These are phyloP conservation scores for Nyssa sinensis DNA, from an alignment of 148 eudicot species.

Conservation along the genomic window DNA sequence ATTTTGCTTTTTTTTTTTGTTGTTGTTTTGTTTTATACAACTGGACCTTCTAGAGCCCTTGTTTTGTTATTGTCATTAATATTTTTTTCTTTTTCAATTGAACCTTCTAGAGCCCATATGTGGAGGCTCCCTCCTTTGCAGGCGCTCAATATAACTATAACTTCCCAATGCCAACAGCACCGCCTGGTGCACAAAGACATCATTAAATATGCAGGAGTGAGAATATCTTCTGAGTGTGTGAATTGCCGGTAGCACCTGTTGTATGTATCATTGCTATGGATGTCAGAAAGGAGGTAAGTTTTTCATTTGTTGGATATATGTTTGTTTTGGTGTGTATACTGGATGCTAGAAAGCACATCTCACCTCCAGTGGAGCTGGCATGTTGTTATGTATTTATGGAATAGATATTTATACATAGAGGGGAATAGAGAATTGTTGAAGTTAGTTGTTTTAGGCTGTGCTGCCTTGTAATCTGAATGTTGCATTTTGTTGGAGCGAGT, in stretches of 20 bases:
- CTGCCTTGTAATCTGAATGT: slow-evolving; percentile 7
- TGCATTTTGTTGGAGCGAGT: not conserved
- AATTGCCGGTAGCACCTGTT: not conserved
- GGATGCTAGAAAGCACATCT: not conserved
- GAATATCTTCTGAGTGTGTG: slow-evolving; percentile 3
- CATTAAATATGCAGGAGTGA: slow-evolving; percentile 27
- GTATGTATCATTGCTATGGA: not conserved
- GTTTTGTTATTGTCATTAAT: not conserved
- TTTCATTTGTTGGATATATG: not conserved
- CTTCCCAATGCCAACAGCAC: slow-evolving; percentile 91
- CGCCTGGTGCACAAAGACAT: slow-evolving; percentile 92
- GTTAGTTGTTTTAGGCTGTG: slow-evolving; percentile 2
- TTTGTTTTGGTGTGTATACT: not conserved
- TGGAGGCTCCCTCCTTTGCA: slow-evolving; percentile 81
- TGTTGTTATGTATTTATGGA: slow-evolving; percentile 14
- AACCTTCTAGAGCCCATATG: slow-evolving; percentile 79
- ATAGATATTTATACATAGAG: not conserved
- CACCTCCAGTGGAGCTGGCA: not conserved
- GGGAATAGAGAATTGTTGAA: not conserved
- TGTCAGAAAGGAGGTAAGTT: not conserved
- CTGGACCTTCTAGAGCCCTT: slow-evolving; percentile 60
- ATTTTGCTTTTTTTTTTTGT: not conserved
- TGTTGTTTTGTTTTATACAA: not conserved
- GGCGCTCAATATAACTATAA: slow-evolving; percentile 45
- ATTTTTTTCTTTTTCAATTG: not conserved